Conservation (phyloP, 768 basidiomycete genomes). For the Vishniacozyma victoriae region DNA sequence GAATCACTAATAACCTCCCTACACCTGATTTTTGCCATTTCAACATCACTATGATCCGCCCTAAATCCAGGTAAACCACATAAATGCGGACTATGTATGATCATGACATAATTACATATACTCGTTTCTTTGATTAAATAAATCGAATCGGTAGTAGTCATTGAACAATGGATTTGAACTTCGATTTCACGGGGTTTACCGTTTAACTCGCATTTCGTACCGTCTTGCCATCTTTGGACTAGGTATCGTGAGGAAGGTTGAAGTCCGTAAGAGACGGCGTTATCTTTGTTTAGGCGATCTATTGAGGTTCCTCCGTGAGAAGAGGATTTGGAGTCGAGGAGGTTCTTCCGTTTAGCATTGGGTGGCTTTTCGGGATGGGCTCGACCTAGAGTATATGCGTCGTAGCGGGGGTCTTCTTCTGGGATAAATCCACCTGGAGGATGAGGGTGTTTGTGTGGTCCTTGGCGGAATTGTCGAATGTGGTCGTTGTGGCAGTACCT, state of each 20-base stretch:
- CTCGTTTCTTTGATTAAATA: conserved; percentile 87
- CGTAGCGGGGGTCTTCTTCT: conserved; percentile 69
- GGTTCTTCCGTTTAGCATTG: background rate
- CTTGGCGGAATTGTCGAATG: conserved; percentile 92
- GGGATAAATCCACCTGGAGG: conserved; percentile 64
- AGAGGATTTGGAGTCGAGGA: conserved; percentile 27
- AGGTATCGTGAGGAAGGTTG: conserved; percentile 69
- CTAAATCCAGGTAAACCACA: conserved; percentile 91
- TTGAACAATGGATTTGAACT: conserved; percentile 97
- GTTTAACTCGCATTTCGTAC: conserved; percentile 89
- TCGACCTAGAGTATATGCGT: conserved; percentile 46
- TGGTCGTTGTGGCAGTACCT: conserved; percentile 73
- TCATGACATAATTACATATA: conserved; percentile 88
- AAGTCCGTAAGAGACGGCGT: conserved; percentile 21
- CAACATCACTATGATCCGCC: conserved; percentile 21
- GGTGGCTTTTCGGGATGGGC: conserved; percentile 12
- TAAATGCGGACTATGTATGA: conserved; percentile 89
- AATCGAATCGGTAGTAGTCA: conserved; percentile 86
- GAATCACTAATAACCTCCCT: conserved; percentile 32
- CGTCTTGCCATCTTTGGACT: conserved; percentile 59
- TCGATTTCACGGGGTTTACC: conserved; percentile 81
- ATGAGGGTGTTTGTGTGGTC: conserved; percentile 60
- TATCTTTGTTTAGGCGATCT: conserved; percentile 58
- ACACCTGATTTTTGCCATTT: conserved; percentile 30
- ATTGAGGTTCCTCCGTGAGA: conserved; percentile 55